Conservation (phyloP, 2,329 filamentous ascomycete species). For the Septoria petroselini region DNA sequence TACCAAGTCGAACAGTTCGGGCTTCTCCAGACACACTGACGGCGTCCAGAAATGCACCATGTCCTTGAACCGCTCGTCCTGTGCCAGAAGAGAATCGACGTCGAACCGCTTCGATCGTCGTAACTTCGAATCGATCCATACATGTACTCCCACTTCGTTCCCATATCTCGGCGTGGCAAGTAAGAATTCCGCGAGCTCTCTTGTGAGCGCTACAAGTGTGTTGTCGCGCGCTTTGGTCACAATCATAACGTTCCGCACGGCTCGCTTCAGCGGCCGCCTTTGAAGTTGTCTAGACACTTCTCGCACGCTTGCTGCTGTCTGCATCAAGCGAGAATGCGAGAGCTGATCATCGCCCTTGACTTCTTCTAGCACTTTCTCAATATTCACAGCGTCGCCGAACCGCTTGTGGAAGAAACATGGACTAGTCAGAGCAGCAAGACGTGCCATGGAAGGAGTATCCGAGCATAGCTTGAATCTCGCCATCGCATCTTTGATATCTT, state of each 20-base stretch:
- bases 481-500: slow-evolving; percentile 30
- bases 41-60: slow-evolving; percentile 97
- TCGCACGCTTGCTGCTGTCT: slow-evolving; percentile 90
- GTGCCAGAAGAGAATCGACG: slow-evolving; percentile 65
- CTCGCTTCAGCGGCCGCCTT: slow-evolving; percentile 83
- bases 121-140: slow-evolving; percentile 97
- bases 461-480: slow-evolving; percentile 32
- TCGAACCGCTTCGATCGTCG: slow-evolving; percentile 85
- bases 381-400: slow-evolving; percentile 93
- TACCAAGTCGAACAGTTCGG: slow-evolving; percentile 94
- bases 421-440: slow-evolving; percentile 71
- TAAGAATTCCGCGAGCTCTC: slow-evolving; percentile 84
- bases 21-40: slow-evolving; percentile 87
- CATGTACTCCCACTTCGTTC: slow-evolving; percentile 84
- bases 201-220: slow-evolving; percentile 80
- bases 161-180: slow-evolving; percentile 86
- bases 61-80: slow-evolving; percentile 70
- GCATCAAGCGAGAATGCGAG: slow-evolving; percentile 89
- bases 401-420: slow-evolving; percentile 98
- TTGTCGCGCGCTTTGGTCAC: slow-evolving; percentile 98
- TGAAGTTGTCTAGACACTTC: slow-evolving; percentile 96
- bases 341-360: slow-evolving; percentile 84
- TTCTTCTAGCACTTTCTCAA: slow-evolving; percentile 91
- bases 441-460: slow-evolving; percentile 35
- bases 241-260: slow-evolving; percentile 94